Percentiles rank a stretch among this genome's conserved stretches.
phyloP scores from a whole-genome alignment of 1,284 basidiomycete species.

The Exobasidium rhododendri region DNA sequence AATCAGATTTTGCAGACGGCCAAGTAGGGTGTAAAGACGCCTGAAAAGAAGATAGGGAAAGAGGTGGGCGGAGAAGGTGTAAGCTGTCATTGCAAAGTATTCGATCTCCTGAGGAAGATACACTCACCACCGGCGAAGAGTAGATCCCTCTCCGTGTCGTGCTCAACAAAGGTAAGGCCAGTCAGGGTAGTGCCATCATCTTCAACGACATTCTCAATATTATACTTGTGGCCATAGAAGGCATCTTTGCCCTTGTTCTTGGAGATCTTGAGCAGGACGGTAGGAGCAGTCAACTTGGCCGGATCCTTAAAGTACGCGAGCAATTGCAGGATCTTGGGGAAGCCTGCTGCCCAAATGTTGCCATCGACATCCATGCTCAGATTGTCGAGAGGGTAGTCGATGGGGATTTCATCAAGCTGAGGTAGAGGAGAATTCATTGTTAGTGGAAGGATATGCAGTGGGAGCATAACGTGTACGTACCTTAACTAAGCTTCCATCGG shows the following conservation, averaged over 20 bases:
- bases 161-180: constrained; percentile 23
- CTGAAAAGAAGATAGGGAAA: not conserved
- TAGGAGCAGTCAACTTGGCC: constrained; percentile 18
- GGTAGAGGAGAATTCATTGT: too few relatives aligned
- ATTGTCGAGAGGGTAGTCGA: constrained; percentile 37
- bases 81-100: too few relatives aligned
- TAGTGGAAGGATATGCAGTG: too few relatives aligned
- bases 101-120: too few relatives aligned
- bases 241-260: constrained; percentile 28
- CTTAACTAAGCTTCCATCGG: constrained; percentile 21
- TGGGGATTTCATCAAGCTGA: constrained; percentile 28
- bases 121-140: constrained; percentile 16
- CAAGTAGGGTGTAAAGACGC: not conserved
- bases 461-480: constrained; percentile 13
- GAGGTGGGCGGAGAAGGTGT: too few relatives aligned
- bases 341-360: constrained; percentile 28
- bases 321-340: constrained; percentile 28
- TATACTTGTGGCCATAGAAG: constrained; percentile 44
- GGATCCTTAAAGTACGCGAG: constrained; percentile 26
- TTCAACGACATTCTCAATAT: constrained; percentile 36
- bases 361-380: constrained; percentile 33
- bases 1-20: not conserved
- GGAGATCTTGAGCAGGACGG: constrained; percentile 32
- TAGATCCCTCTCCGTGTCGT: constrained; percentile 20
- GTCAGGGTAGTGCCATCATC: constrained; percentile 24